These are phyloP conservation scores for Pinus taeda DNA, from an alignment of 75 land plant species.

Conservation along the genomic window DNA sequence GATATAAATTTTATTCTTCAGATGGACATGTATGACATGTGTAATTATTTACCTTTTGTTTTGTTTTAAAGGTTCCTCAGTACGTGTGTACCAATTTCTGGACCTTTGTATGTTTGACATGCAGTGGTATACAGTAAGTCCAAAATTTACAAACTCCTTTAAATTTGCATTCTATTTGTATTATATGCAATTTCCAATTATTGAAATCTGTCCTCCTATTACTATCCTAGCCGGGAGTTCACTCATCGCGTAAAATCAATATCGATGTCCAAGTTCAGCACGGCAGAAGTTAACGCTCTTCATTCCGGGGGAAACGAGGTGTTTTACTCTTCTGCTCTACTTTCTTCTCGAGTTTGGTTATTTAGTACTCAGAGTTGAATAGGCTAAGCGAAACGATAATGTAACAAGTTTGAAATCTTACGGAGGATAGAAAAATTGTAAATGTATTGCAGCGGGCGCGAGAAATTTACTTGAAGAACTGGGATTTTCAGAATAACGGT, in stretches of 20 bases:
- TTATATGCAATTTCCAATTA: no score
- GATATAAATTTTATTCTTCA: no score
- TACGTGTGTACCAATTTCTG: slow-evolving; percentile 31
- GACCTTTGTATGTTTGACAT: slow-evolving; percentile 24
- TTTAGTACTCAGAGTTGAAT: no score
- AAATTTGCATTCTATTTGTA: no score
- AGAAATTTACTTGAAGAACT: slow-evolving; percentile 24
- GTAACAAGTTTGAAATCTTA: no score
- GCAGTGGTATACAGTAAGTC: slow-evolving; percentile 33
- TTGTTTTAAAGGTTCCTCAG: slow-evolving; percentile 20
- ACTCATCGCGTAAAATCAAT: slow-evolving; percentile 41
- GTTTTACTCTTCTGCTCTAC: neutral
- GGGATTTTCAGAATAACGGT: slow-evolving; percentile 19
- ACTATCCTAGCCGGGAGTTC: slow-evolving; percentile 35
- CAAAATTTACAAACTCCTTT: neutral
- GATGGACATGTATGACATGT: no score
- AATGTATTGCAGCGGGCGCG: slow-evolving; percentile 27
- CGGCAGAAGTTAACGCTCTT: slow-evolving; percentile 27
- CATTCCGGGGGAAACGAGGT: slow-evolving; percentile 39
- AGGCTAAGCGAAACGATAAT: no score
- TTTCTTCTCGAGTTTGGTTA: no score
- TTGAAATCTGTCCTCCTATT: neutral
- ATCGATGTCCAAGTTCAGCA: slow-evolving; percentile 41
- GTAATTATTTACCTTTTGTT: neutral
- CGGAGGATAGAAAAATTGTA: no score